Evolutionary conservation across 352 stramenopile species (phyloP), one percentile per base, ranked within the genome.

Genomic region (Globisporangium megalacanthum): DNA sequence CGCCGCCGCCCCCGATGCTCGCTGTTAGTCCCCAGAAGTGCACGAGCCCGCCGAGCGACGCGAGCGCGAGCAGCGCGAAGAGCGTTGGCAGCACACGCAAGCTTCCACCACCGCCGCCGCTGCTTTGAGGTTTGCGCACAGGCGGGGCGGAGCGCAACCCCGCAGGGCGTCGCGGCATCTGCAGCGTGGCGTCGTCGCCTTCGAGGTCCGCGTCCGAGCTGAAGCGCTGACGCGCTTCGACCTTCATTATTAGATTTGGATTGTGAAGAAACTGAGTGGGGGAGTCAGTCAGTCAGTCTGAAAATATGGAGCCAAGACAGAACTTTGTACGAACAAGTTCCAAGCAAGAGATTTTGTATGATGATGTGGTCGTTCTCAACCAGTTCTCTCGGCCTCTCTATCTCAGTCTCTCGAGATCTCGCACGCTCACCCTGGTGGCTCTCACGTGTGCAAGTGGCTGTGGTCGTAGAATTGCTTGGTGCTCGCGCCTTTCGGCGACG

Each of bases 391-490:
- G 25, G 25, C 4, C 25, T 29, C 25, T 29, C 25, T 29, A 1
- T 29, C 25, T 29, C 25, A 4, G 2, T 29, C 4, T 29, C 25
- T 29, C 25, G 25, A 29, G 4, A 29, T 29, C 25, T 29, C 25
- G 25, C 25, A 29, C 25, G 25, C 25, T 29, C 25, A 29, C 25
- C 25, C 13, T 20, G 48, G 19, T 52, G 33, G 19, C 46, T 14
- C 8, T 64, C 52, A 74, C 15, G 56, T 67, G 61, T 91, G 78
- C 29, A 92, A 62, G 52, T 92, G 82, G 58, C 79, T 89, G 55
- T 87, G 82, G 53, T 92, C 82, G 62, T 88, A 92, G 58, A 92
- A 92, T 70, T 92, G 82, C 50, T 78, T 87, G 31, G 82, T 92
- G 72, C 82, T 89, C 20, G 82, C 82, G 54, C 78, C 79, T 60